Percentiles rank a stretch among this genome's conserved stretches.
Conservation (phyloP, 768 basidiomycete genomes). For the Tulasnella sp. region DNA sequence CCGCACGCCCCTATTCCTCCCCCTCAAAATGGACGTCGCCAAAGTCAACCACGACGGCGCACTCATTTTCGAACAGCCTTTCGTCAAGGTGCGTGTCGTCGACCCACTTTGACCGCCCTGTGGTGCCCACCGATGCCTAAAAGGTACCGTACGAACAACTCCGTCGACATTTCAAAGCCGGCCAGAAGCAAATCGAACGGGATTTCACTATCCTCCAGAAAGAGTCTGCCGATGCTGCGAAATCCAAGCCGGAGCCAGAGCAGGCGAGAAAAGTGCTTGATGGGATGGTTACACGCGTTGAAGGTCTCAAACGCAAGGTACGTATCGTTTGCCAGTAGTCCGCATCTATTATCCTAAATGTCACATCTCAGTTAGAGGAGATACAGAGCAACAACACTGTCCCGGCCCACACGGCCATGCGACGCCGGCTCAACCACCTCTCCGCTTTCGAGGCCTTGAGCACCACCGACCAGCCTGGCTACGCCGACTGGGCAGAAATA, state of each 20-base stretch:
- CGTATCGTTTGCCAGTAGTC: constrained; percentile 16
- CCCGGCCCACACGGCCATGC: constrained; percentile 59
- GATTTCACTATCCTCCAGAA: constrained; percentile 53
- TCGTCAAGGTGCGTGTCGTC: constrained; percentile 44
- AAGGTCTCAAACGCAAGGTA: constrained; percentile 83
- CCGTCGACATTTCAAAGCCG: constrained; percentile 72
- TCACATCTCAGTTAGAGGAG: constrained; percentile 35
- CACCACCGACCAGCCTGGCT: constrained; percentile 41
- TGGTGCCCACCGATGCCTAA: not conserved
- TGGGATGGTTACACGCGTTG: constrained; percentile 60
- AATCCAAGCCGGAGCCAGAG: constrained; percentile 32
- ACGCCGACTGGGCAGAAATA: constrained; percentile 63
- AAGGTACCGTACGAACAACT: constrained; percentile 88
- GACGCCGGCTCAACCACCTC: constrained; percentile 63
- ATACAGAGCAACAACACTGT: constrained; percentile 35
- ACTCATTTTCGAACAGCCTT: constrained; percentile 75
- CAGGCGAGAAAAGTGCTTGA: constrained; percentile 54
- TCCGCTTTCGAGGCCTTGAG: constrained; percentile 46
- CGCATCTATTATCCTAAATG: constrained; percentile 6
- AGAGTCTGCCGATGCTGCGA: constrained; percentile 46
- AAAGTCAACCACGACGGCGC: constrained; percentile 62
- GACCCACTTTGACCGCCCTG: not conserved
- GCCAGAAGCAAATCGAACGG: constrained; percentile 70
- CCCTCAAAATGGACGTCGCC: constrained; percentile 17
- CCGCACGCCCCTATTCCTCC: not conserved